Evolutionary conservation across 371 early-diverging fungal genomes (phyloP).

Genomic region (Parasitella parasitica): DNA sequence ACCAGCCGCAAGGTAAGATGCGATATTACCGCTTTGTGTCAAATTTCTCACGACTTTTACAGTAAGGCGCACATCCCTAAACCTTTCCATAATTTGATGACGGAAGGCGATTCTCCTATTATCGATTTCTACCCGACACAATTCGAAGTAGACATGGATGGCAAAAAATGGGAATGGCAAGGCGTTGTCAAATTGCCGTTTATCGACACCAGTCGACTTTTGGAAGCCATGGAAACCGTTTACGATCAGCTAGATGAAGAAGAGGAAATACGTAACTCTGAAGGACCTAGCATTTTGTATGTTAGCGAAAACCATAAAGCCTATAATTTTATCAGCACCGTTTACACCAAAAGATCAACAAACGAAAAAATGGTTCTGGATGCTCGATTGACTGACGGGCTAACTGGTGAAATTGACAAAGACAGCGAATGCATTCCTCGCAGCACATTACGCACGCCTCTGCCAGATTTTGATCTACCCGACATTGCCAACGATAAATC

Average conservation of each 20-base stretch:
- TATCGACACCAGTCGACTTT: conserved; percentile 81
- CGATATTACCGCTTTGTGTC: neutral
- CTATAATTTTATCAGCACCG: conserved; percentile 67
- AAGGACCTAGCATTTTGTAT: conserved; percentile 73
- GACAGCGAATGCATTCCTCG: conserved; percentile 75
- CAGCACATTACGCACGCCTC: conserved; percentile 68
- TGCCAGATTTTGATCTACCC: conserved; percentile 54
- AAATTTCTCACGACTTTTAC: neutral
- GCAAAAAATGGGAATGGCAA: conserved; percentile 98
- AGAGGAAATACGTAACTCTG: conserved; percentile 74
- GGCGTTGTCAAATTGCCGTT: conserved; percentile 95
- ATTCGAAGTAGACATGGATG: conserved; percentile 96
- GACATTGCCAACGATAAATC: conserved; percentile 64
- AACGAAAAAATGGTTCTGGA: conserved; percentile 54
- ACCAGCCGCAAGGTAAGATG: conserved; percentile 75
- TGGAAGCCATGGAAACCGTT: conserved; percentile 73
- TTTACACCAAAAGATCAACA: conserved; percentile 59
- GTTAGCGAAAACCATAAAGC: conserved; percentile 67
- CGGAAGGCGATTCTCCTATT: conserved; percentile 81
- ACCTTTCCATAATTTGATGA: conserved; percentile 84
- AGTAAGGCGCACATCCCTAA: conserved; percentile 81
- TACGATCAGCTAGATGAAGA: conserved; percentile 74
- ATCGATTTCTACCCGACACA: conserved; percentile 93
- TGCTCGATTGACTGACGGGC: conserved; percentile 53
- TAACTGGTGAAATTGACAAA: conserved; percentile 64